phyloP scores from a whole-genome alignment of 805 yeast genomes.

The Tetrapisispora fleetii region DNA sequence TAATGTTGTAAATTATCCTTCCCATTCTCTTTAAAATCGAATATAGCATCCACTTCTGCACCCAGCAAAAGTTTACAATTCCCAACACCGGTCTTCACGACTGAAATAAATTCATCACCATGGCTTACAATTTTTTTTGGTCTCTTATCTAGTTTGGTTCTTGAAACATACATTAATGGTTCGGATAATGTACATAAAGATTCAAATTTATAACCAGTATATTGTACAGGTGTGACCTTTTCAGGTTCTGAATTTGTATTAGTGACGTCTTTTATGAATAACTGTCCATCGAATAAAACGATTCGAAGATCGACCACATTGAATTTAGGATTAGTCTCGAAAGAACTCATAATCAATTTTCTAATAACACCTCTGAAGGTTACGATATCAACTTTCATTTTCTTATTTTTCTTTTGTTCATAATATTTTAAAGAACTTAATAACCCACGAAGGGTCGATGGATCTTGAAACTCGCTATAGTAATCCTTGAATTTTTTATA shows the following conservation, averaged over 20 bases:
- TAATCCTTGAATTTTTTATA: constrained; percentile 48
- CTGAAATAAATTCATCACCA: constrained; percentile 67
- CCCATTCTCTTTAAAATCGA: constrained; percentile 52
- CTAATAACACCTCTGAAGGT: constrained; percentile 78
- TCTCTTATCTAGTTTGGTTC: constrained; percentile 62
- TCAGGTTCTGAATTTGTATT: constrained; percentile 21
- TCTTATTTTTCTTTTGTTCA: constrained; percentile 40
- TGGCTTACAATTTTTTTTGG: constrained; percentile 50
- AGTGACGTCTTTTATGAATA: constrained; percentile 47
- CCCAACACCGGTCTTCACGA: constrained; percentile 83
- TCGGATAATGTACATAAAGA: constrained; percentile 59
- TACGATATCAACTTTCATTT: constrained; percentile 51
- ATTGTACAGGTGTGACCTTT: constrained; percentile 17
- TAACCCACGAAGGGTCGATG: constrained; percentile 38
- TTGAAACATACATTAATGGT: constrained; percentile 62
- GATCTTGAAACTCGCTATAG: constrained; percentile 39
- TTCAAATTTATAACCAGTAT: constrained; percentile 81
- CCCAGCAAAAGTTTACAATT: constrained; percentile 56
- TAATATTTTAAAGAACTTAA: constrained; percentile 43
- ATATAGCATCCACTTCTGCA: constrained; percentile 88
- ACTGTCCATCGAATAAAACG: constrained; percentile 63
- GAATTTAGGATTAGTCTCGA: constrained; percentile 41
- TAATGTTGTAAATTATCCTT: constrained; percentile 58
- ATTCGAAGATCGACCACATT: constrained; percentile 52
- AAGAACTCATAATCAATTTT: constrained; percentile 45